phyloP scores from a whole-genome alignment of 441 rosid genomes.

The Viola pubescens region DNA sequence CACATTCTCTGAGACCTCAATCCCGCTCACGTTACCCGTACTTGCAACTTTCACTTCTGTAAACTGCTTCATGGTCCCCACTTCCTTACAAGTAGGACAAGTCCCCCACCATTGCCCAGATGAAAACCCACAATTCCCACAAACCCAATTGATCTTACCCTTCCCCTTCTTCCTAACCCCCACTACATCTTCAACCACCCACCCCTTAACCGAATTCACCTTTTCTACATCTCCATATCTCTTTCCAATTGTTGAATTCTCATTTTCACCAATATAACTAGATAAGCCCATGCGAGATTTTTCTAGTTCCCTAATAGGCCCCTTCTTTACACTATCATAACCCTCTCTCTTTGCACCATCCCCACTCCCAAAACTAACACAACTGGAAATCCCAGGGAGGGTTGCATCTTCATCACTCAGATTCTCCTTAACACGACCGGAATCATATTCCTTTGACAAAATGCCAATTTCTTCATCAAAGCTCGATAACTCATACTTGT shows the following conservation, averaged over 20 bases:
- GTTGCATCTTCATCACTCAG: too few relatives aligned
- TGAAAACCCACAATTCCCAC: slow-evolving; percentile 49
- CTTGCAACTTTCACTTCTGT: slow-evolving; percentile 23
- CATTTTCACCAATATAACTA: slow-evolving; percentile 11
- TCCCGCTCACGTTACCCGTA: slow-evolving; percentile 32
- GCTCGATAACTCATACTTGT: too few relatives aligned
- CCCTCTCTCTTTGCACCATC: too few relatives aligned
- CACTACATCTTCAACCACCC: slow-evolving; percentile 24
- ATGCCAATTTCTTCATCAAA: too few relatives aligned
- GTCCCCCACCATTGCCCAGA: slow-evolving; percentile 86
- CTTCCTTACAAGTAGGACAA: slow-evolving; percentile 44
- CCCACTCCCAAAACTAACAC: too few relatives aligned
- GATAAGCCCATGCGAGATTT: slow-evolving; percentile 10
- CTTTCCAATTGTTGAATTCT: slow-evolving; percentile 17
- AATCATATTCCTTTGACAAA: too few relatives aligned
- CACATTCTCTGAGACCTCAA: slow-evolving; percentile 29
- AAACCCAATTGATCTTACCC: slow-evolving; percentile 49
- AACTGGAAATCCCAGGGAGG: too few relatives aligned
- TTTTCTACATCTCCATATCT: slow-evolving; percentile 15
- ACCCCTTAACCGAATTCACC: slow-evolving; percentile 14
- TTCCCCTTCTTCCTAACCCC: slow-evolving; percentile 54
- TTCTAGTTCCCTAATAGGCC: background rate
- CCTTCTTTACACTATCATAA: too few relatives aligned
- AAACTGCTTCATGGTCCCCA: slow-evolving; percentile 55
- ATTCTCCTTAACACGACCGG: too few relatives aligned